A percentile compares a stretch with the other conserved stretches of the same genome.
phyloP scores from a whole-genome alignment of 768 basidiomycete species.

The Mycena latifolia region DNA sequence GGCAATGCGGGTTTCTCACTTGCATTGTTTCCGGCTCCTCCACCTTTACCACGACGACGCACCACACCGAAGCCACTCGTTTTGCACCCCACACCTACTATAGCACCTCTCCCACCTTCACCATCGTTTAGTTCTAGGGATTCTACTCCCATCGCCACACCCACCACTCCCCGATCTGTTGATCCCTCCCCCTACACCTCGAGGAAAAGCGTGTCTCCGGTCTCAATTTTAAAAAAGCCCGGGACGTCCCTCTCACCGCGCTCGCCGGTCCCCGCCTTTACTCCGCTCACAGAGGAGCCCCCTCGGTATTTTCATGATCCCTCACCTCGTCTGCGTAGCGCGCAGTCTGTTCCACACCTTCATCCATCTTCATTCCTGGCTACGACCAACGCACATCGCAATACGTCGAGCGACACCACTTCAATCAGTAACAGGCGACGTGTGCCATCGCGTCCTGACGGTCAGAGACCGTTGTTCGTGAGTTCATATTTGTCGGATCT shows the following conservation, averaged over 20 bases:
- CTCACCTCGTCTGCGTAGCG: slow-evolving; percentile 18
- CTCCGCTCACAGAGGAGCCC: slow-evolving; percentile 29
- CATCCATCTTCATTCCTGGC: not conserved
- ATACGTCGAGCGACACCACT: slow-evolving; percentile 25
- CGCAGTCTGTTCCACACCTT: slow-evolving; percentile 28
- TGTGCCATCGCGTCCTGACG: not conserved
- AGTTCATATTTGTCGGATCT: slow-evolving; percentile 4
- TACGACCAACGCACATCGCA: slow-evolving; percentile 20
- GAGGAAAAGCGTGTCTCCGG: slow-evolving; percentile 32
- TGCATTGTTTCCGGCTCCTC: slow-evolving; percentile 54
- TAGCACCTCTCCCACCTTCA: slow-evolving; percentile 48
- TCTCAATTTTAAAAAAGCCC: slow-evolving; percentile 40
- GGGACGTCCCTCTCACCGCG: slow-evolving; percentile 36
- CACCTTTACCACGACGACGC: slow-evolving; percentile 53
- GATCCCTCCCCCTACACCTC: slow-evolving; percentile 17
- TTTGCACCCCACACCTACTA: slow-evolving; percentile 45
- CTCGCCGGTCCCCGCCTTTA: slow-evolving; percentile 51
- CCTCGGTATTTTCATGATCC: not conserved
- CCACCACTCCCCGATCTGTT: slow-evolving; percentile 48
- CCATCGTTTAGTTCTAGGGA: slow-evolving; percentile 49
- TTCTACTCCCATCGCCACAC: slow-evolving; percentile 58
- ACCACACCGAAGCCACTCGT: slow-evolving; percentile 53
- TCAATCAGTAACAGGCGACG: slow-evolving; percentile 3
- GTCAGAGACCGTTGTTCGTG: slow-evolving; percentile 4
- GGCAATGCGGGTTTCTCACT: no score